phyloP scores from a whole-genome alignment of 805 yeast genomes.

The Cyberlindnera lachancei region DNA sequence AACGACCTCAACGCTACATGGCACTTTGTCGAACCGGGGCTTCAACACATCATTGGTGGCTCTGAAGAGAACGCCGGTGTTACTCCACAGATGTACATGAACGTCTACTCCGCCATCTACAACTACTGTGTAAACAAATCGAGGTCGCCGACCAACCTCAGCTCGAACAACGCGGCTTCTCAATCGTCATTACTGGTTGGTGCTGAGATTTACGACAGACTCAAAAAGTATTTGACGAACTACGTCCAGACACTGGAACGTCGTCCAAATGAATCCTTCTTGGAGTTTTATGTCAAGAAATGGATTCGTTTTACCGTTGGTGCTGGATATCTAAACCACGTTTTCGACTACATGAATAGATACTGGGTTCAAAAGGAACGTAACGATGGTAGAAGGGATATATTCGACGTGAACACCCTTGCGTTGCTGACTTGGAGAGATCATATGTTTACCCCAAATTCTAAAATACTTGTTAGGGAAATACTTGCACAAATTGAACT shows the following conservation, averaged over 20 bases:
- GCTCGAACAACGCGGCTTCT: conserved; percentile 17
- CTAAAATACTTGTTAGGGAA: conserved; percentile 53
- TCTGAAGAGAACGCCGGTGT: conserved; percentile 47
- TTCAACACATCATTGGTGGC: conserved; percentile 61
- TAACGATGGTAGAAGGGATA: conserved; percentile 83
- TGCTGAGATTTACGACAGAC: conserved; percentile 73
- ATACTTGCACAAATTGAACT: conserved; percentile 67
- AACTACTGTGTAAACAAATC: conserved; percentile 85
- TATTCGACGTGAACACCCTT: conserved; percentile 85
- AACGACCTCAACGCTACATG: conserved; percentile 66
- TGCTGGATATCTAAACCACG: conserved; percentile 85
- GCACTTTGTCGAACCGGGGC: conserved; percentile 71
- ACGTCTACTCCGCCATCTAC: conserved; percentile 85
- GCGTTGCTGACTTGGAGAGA: conserved; percentile 85
- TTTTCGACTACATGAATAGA: conserved; percentile 90
- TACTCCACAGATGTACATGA: conserved; percentile 72
- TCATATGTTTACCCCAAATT: conserved; percentile 65
- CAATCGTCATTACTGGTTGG: conserved; percentile 60
- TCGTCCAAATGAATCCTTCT: conserved; percentile 55
- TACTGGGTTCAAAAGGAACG: conserved; percentile 98
- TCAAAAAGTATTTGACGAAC: conserved; percentile 55
- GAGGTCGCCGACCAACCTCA: conserved; percentile 35
- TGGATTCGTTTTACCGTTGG: conserved; percentile 92
- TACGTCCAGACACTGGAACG: conserved; percentile 48
- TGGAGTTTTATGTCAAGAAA: conserved; percentile 75